Evolutionary conservation across 805 yeast genomes (phyloP), one percentile per base, ranked within the genome.

Genomic region (Metschnikowia shivogae): DNA sequence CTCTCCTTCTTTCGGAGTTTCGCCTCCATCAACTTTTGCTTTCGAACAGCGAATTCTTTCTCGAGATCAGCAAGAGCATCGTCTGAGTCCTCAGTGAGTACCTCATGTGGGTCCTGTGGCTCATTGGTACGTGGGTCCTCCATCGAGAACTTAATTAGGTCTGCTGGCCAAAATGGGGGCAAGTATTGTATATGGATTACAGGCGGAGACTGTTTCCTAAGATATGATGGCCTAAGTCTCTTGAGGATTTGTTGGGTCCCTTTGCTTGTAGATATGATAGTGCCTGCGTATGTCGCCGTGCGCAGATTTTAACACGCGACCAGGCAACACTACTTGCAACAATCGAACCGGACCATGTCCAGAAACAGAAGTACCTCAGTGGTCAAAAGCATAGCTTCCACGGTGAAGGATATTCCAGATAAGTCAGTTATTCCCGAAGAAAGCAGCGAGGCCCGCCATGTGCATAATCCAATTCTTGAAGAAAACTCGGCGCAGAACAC

Each of bases 381-480:
- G 48, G 88, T 83, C 1, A 80, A 80, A 41, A 63, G 68, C 27
- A 81, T 83, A 38, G 89, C 89, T 0, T 61, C 73, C 36, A 77
- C 74, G 30, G 70, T 73, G 8, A 81, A 82, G 17, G 32, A 58
- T 1, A 63, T 64, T 17, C 50, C 60, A 2, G 69, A 70, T 22
- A 64, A 61, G 28, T 48, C 59, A 32, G 44, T 56, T 29, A 45
- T 47, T 32, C 54, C 58, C 8, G 63, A 49, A 28, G 56, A 54
- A 34, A 43, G 49, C 36, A 43, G 13, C 5, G 57, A 52, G n/a
- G 48, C 56, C 14, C 54, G 47, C 19, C 44, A 34, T 34, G 32
- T 50, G 34, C 54, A 43, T 34, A 54, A 54, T 32, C 52, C 57
- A 5, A 46, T 49, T 20, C 43, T 39, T 12, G 42, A 30, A 11